Evolutionary conservation across 768 basidiomycete species (phyloP), one percentile per base, ranked within the genome.

Genomic region (Clitopilus hobsonii): DNA sequence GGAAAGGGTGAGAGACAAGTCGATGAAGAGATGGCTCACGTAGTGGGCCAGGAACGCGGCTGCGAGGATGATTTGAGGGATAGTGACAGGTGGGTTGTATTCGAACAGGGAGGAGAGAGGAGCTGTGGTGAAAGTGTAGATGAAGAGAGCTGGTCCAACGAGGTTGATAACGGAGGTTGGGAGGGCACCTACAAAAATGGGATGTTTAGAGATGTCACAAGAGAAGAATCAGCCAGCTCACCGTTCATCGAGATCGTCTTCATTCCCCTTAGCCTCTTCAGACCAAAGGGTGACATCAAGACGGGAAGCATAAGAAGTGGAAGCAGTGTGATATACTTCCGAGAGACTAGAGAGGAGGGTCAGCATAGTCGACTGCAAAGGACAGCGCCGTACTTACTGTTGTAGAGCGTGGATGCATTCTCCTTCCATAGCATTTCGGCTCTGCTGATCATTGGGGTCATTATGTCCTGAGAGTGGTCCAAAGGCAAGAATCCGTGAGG

Each of bases 31-130:
- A 50, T 94, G 89, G 69, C 96, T 94, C 52, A 79, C 58, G 69
- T 98, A 96, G 73, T 97, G 94, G 1, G 77, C 53, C 49, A 94
- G 66, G 69, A 79, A 95, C 51, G 88, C 74, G 7, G 66, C 58
- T 14, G 77, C 74, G 52, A 92, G 75, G 51, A 90, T 51, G 18
- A 71, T 69, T 36, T 82, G 75, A 0, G 81, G 74, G 51, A 67
- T 14, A 57, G 62, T 30, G 60, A 69, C 38, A 10, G 32, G 32
- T 14, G 32, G 32, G 32, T 36, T 36, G 13, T 36, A n/a, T 59
- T 65, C 61, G 4, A 69, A 51, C 23, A 72, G 65, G 29, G 69
- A 57, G 0, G 79, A 75, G 48, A 83, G 73, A 0, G 85, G 84
- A 0, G 79, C 75, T 2, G 71, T 69, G 25, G 73, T 59, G 67